A percentile compares a stretch with the other conserved stretches of the same genome.
Evolutionary conservation across 2,329 filamentous ascomycete genomes (phyloP).

Genomic region (Acephala macrosclerotiorum): DNA sequence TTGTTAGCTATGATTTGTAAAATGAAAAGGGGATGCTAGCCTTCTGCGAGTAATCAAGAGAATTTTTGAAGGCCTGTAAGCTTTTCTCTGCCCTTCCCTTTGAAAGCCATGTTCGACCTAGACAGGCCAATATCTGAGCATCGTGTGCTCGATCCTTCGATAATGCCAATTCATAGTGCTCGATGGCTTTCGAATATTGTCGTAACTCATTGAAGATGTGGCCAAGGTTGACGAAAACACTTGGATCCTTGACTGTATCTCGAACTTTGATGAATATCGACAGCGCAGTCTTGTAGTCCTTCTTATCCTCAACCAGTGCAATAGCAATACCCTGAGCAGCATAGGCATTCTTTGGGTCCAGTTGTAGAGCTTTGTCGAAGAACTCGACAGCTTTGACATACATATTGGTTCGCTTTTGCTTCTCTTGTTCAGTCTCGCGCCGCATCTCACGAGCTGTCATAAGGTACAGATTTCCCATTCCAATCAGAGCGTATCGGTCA

Average conservation of each 20-base stretch:
- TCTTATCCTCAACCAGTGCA: slow-evolving; percentile 92
- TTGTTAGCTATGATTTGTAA: slow-evolving; percentile 35
- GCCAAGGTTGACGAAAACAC: slow-evolving; percentile 90
- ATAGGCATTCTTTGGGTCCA: slow-evolving; percentile 96
- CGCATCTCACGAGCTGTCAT: slow-evolving; percentile 92
- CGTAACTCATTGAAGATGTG: slow-evolving; percentile 91
- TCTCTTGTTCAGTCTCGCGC: slow-evolving; percentile 86
- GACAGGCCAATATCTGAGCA: slow-evolving; percentile 72
- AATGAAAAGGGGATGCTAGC: slow-evolving; percentile 48
- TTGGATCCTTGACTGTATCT: slow-evolving; percentile 87
- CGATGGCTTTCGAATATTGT: slow-evolving; percentile 90
- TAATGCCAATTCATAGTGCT: slow-evolving; percentile 86
- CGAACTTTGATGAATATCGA: slow-evolving; percentile 89
- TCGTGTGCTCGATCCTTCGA: slow-evolving; percentile 68
- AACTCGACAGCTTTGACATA: slow-evolving; percentile 97
- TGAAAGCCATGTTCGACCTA: slow-evolving; percentile 74
- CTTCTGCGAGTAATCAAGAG: slow-evolving; percentile 69
- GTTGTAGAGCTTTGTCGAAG: slow-evolving; percentile 93
- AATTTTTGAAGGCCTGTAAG: slow-evolving; percentile 67
- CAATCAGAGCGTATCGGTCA: slow-evolving; percentile 93
- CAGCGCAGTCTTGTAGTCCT: slow-evolving; percentile 82
- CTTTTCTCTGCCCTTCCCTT: slow-evolving; percentile 71
- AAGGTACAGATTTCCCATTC: slow-evolving; percentile 92
- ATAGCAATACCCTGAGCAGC: slow-evolving; percentile 97
- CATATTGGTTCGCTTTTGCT: slow-evolving; percentile 84